phyloP scores from a whole-genome alignment of 192 early-diverging fungal genomes.

The Coemansia sp. region DNA sequence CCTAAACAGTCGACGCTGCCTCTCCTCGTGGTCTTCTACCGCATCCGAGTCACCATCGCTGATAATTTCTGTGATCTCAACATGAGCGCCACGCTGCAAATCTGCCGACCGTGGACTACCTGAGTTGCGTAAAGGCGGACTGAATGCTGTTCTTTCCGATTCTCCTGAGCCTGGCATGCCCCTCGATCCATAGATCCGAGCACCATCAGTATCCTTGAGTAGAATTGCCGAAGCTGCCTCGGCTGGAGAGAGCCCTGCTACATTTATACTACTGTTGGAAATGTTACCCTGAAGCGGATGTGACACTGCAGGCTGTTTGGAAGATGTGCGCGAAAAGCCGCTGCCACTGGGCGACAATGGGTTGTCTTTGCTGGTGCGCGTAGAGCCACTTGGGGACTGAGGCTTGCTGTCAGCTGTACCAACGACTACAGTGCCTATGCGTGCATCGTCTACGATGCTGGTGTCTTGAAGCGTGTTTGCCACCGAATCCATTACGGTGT shows the following conservation, averaged over 20 bases:
- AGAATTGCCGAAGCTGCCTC: constrained; percentile 19
- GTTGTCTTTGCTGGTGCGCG: no score
- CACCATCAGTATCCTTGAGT: constrained; percentile 15
- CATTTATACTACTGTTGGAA: background rate
- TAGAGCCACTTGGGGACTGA: background rate
- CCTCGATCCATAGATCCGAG: constrained; percentile 14
- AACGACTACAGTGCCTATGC: background rate
- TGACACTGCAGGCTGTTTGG: constrained; percentile 24
- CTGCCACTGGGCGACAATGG: constrained; percentile 9
- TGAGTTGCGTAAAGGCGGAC: background rate
- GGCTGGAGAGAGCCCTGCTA: constrained; percentile 7
- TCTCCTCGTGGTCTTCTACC: constrained; percentile 28
- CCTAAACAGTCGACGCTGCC: constrained; percentile 34
- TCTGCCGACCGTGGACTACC: constrained; percentile 17
- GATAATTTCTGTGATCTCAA: constrained; percentile 24
- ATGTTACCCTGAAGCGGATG: constrained; percentile 20
- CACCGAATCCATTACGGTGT: constrained; percentile 3
- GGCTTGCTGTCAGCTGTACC: background rate
- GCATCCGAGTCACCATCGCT: constrained; percentile 14
- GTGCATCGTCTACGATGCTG: constrained; percentile 3
- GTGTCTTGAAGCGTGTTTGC: constrained; percentile 10
- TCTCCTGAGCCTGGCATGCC: constrained; percentile 14
- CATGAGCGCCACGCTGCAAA: constrained; percentile 2
- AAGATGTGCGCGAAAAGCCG: constrained; percentile 17
- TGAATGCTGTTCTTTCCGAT: constrained; percentile 29